Evolutionary conservation across 1,284 basidiomycete genomes (phyloP).

Genomic region (Leccinum cinnamomeum): DNA sequence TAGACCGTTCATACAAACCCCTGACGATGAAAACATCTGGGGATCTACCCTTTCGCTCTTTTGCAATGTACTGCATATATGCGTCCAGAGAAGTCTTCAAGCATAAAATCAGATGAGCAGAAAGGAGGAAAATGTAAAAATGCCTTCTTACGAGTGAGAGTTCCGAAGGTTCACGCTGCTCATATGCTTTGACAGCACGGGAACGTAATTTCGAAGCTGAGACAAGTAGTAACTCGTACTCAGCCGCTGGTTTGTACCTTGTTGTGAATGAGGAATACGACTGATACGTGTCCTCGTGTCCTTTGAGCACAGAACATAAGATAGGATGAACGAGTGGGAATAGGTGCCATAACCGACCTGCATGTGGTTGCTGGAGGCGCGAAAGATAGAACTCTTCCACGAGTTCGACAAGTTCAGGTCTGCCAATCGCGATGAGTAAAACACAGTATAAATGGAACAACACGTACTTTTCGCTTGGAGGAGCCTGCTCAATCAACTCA

Average conservation of each 20-base stretch:
- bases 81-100: slow-evolving; percentile 52
- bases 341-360: slow-evolving; percentile 44
- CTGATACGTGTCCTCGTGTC: slow-evolving; percentile 76
- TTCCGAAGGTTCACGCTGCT: slow-evolving; percentile 63
- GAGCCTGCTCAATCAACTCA: slow-evolving; percentile 51
- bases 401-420: slow-evolving; percentile 38
- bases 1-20: slow-evolving; percentile 75
- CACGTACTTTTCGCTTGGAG: slow-evolving; percentile 49
- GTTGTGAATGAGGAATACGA: slow-evolving; percentile 88
- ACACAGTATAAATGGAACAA: background rate
- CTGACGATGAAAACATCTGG: slow-evolving; percentile 63
- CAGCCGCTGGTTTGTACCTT: slow-evolving; percentile 62
- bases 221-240: slow-evolving; percentile 78
- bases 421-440: slow-evolving; percentile 32
- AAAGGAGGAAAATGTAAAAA: slow-evolving; percentile 1
- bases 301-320: slow-evolving; percentile 35
- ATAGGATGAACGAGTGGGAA: slow-evolving; percentile 2
- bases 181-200: slow-evolving; percentile 58
- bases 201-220: slow-evolving; percentile 70
- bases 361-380: slow-evolving; percentile 69
- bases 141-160: slow-evolving; percentile 47
- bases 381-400: slow-evolving; percentile 53
- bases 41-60: slow-evolving; percentile 63
- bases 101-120: background rate
- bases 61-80: slow-evolving; percentile 62